Evolutionary conservation across 2,329 filamentous ascomycete genomes (phyloP).

Genomic region (Didymellaceae sp.): DNA sequence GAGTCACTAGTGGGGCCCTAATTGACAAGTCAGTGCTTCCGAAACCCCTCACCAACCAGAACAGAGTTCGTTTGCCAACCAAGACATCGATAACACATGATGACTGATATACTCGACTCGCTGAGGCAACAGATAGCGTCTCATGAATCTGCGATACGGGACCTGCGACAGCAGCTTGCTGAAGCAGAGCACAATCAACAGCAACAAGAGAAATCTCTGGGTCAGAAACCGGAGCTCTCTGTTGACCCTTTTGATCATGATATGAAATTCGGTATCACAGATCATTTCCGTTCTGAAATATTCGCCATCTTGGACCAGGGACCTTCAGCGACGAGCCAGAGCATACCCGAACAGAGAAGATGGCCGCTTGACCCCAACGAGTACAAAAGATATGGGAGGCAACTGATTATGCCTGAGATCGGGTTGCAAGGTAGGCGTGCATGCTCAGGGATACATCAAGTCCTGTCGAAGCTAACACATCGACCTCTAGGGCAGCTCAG

Average conservation of each 20-base stretch:
- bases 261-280: slow-evolving; percentile 50
- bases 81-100: slow-evolving; percentile 4
- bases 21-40: too few relatives aligned
- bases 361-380: slow-evolving; percentile 77
- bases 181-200: slow-evolving; percentile 50
- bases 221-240: slow-evolving; percentile 24
- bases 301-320: slow-evolving; percentile 45
- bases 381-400: slow-evolving; percentile 85
- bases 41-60: slow-evolving; percentile 14
- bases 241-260: slow-evolving; percentile 42
- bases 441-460: too few relatives aligned
- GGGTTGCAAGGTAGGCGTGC: slow-evolving; percentile 70
- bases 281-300: slow-evolving; percentile 53
- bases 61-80: background rate
- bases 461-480: background rate
- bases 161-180: slow-evolving; percentile 51
- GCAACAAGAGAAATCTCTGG: slow-evolving; percentile 30
- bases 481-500: slow-evolving; percentile 70
- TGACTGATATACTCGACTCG: slow-evolving; percentile 38
- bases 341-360: slow-evolving; percentile 8
- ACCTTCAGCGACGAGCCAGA: background rate
- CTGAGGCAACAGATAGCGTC: slow-evolving; percentile 52
- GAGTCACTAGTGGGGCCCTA: too few relatives aligned
- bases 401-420: slow-evolving; percentile 85
- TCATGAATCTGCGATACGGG: slow-evolving; percentile 51